Evolutionary conservation across 139 green algal species (phyloP).

Genomic region (Pleodorina starrii): DNA sequence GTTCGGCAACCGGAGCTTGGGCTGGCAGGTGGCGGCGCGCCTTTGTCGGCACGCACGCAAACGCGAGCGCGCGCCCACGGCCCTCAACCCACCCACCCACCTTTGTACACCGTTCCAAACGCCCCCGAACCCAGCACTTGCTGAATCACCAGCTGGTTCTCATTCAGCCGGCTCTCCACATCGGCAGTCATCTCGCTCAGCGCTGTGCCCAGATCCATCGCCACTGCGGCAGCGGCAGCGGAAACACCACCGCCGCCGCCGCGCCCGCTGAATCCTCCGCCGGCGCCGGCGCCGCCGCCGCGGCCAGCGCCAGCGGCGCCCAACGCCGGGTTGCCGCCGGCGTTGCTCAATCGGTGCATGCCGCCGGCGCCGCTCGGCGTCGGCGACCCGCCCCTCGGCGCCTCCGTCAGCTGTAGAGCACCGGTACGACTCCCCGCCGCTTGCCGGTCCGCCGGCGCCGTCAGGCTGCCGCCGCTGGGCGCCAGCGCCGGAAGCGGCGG

Average conservation of each 20-base stretch:
- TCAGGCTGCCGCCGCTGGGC: slow-evolving; percentile 23
- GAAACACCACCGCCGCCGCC: background rate
- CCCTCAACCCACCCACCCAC: too few species aligned
- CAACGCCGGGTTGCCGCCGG: background rate
- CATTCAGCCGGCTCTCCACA: slow-evolving; percentile 21
- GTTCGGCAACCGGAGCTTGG: too few species aligned
- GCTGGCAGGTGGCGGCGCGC: too few species aligned
- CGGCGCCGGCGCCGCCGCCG: background rate
- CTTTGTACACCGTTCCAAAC: slow-evolving; percentile 58
- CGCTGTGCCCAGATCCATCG: background rate
- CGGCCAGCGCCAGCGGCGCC: background rate
- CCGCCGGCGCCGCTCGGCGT: background rate
- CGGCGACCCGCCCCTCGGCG: background rate
- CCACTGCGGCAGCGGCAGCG: background rate
- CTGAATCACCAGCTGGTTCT: slow-evolving; percentile 54
- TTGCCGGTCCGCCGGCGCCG: background rate
- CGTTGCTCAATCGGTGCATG: background rate
- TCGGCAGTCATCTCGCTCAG: slow-evolving; percentile 30
- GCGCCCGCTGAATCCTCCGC: too few species aligned
- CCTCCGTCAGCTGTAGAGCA: background rate
- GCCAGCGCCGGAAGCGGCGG: background rate
- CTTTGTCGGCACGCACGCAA: too few species aligned
- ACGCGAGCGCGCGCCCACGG: too few species aligned
- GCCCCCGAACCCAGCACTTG: slow-evolving; percentile 40
- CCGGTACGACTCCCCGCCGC: background rate